Conservation (phyloP, 192 early-diverging fungal genomes). For the Anaeromyces robustus region DNA sequence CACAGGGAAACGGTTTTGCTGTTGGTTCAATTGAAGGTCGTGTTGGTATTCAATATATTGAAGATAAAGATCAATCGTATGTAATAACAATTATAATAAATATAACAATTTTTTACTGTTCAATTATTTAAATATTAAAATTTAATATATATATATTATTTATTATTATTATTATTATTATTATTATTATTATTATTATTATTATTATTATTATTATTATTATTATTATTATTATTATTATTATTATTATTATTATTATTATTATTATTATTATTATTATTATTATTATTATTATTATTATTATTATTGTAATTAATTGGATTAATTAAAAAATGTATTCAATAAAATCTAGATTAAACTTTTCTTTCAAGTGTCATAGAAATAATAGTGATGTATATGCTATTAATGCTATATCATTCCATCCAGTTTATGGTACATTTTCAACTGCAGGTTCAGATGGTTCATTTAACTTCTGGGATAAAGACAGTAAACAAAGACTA, state of each 20-base stretch:
- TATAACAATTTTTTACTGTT: background rate
- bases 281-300: background rate
- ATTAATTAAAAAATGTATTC: too few species aligned
- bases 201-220: background rate
- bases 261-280: background rate
- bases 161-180: background rate
- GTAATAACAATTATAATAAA: background rate
- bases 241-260: background rate
- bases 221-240: background rate
- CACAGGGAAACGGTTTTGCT: constrained; percentile 62
- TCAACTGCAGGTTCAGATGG: constrained; percentile 78
- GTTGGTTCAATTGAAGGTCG: constrained; percentile 90
- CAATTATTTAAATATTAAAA: constrained; percentile 12
- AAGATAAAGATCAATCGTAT: constrained; percentile 48
- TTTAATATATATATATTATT: background rate
- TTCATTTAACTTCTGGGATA: constrained; percentile 85
- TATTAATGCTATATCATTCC: constrained; percentile 43
- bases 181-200: background rate
- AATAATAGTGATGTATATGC: constrained; percentile 46
- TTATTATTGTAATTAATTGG: background rate
- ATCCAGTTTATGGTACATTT: constrained; percentile 77
- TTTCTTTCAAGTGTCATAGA: constrained; percentile 92
- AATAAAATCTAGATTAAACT: constrained; percentile 32
- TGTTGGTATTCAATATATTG: constrained; percentile 81
- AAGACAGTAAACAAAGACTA: constrained; percentile 72